Percentiles rank a stretch among this genome's conserved stretches.
phyloP scores from a whole-genome alignment of 179 eudicot genomes.

The Heliamphora pulchella region DNA sequence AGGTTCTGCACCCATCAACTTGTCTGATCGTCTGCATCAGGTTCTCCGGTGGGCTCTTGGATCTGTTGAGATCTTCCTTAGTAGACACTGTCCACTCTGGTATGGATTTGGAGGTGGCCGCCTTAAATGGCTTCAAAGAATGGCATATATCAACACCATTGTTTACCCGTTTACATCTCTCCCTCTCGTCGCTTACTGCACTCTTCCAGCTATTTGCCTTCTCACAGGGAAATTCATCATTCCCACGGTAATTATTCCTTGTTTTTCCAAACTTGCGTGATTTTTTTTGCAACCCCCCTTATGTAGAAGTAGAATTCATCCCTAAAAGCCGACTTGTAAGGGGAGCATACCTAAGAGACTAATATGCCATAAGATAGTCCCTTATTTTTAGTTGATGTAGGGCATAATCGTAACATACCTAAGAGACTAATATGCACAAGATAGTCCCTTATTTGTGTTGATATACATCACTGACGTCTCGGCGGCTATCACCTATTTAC shows the following conservation, averaged over 20 bases:
- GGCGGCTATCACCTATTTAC: no score
- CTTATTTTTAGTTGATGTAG: no score
- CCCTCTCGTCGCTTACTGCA: constrained; percentile 70
- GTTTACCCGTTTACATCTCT: constrained; percentile 70
- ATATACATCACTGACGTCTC: no score
- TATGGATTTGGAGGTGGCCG: constrained; percentile 62
- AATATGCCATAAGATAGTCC: no score
- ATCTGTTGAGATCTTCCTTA: constrained; percentile 70
- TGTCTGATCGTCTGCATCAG: constrained; percentile 80
- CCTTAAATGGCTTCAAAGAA: constrained; percentile 76
- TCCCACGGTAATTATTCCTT: constrained; percentile 78
- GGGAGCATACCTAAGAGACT: no score
- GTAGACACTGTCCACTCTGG: constrained; percentile 84
- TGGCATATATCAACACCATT: constrained; percentile 70
- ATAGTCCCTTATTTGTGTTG: no score
- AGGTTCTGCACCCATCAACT: constrained; percentile 86
- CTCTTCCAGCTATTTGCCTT: constrained; percentile 71
- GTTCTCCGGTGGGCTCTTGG: constrained; percentile 85
- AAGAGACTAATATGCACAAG: no score
- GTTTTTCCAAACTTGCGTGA: constrained; percentile 16
- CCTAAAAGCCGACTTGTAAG: no score
- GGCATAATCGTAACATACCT: no score
- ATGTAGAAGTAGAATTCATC: not conserved
- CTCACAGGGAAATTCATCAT: constrained; percentile 78
- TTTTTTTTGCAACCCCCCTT: not conserved